These are phyloP conservation scores for Moesziomyces aphidis DNA, from an alignment of 1,284 basidiomycete species.

Conservation along the genomic window DNA sequence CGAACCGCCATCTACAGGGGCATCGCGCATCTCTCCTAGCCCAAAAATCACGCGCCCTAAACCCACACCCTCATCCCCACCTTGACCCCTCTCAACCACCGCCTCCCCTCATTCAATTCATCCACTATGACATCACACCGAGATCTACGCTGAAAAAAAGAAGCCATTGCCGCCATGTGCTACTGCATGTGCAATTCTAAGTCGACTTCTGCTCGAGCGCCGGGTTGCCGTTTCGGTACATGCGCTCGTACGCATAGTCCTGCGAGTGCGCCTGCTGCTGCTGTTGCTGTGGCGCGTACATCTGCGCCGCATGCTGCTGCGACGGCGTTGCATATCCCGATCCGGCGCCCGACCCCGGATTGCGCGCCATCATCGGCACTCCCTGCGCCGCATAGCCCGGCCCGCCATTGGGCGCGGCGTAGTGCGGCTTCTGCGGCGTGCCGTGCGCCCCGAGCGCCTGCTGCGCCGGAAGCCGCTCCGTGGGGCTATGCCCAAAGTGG, in stretches of 20 bases:
- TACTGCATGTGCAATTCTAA: neutral
- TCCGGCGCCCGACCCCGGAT: neutral
- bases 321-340: neutral
- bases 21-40: no score
- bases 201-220: constrained; percentile 31
- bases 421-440: constrained; percentile 28
- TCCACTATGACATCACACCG: no score
- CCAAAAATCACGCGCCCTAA: no score
- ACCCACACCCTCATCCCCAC: no score
- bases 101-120: no score
- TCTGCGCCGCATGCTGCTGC: constrained; percentile 7
- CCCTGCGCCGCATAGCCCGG: constrained; percentile 4
- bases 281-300: neutral
- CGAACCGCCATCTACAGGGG: no score
- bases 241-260: constrained; percentile 16
- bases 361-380: constrained; percentile 13
- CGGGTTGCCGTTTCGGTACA: constrained; percentile 22
- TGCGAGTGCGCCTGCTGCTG: constrained; percentile 19
- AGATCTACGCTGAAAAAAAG: neutral
- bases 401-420: neutral
- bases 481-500: constrained; percentile 17
- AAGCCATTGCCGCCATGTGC: neutral
- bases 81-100: no score
- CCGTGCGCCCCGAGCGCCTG: neutral
- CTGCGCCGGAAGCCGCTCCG: constrained; percentile 9